Base-by-base conservation (phyloP, 139 green algal genomes). In the Chlorokybus atmophyticus region DNA sequence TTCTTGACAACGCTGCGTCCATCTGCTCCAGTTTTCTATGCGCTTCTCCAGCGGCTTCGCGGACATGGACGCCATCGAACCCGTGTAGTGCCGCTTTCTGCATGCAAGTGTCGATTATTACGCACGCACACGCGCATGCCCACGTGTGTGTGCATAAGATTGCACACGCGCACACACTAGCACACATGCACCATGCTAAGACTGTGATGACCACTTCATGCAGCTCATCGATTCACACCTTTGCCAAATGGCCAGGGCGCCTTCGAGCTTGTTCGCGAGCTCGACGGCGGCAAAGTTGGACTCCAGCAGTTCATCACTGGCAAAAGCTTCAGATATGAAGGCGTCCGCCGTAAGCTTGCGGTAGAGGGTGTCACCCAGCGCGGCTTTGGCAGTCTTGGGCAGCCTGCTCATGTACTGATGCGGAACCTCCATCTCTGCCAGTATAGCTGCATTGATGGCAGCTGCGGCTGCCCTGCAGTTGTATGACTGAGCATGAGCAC, bases 391-490 rank as follows among this genome's bases (percentile, higher is more conserved):
- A 25, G 48, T 50, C 59, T 66, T 66, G 25, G 59, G 59, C 59
- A 66, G 49, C 23, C 21, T 50, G 25, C 59, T 49, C 3, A 17
- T 21, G 50, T 66, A 66, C 10, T 28, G 10, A 21, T 53, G 48
- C 0, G 59, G 59, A 3, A 66, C 26, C 2, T 26, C 50, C 59
- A 66, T 66, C 0, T 66, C 59, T 2, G 40, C 21, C 0, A 66
- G 59, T 25, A 62, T 49, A 35, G 58, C 48, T 27, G 59, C 31
- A 27, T 66, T 66, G 21, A 62, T 66, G 26, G 59, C 59, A 47
- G 59, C 49, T 24, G 59, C 59, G 4, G 53, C 50, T n/a, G n/a
- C n/a, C n/a, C n/a, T n/a, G n/a, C n/a, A n/a, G n/a, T n/a, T n/a
- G n/a, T n/a, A n/a, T n/a, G n/a, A n/a, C n/a, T n/a, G n/a, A n/a